Evolutionary conservation across 2,329 filamentous ascomycete species (phyloP), one percentile per base, ranked within the genome.

Genomic region (Cercospora sesami): DNA sequence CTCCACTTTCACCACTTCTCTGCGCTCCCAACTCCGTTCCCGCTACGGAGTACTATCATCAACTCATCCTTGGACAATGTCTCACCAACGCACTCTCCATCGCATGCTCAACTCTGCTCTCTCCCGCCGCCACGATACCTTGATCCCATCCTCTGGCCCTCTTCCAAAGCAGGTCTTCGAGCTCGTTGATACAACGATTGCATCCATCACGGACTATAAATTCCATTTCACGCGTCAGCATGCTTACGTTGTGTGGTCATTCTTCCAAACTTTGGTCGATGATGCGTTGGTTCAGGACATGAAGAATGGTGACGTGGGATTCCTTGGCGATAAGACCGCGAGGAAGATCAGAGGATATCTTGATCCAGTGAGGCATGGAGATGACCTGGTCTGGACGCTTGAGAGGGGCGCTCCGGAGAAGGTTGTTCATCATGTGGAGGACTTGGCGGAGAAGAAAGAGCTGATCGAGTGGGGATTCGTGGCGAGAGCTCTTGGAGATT

Each of bases 11-110:
- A 66, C 69, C 8, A 63, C 69, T 12, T 59, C 68, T 16, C 72
- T 75, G 5, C 75, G 75, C 69, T 68, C 74, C 28, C 68, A 72
- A 23, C 57, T 78, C 42, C 77, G 78, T 31, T 69, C 71, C 21
- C 77, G 77, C 31, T 79, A 79, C 66, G 77, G 78, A 63, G 75
- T 79, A 30, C 71, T 79, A 12, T 68, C 72, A 9, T 66, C 73
- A 8, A 39, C 62, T 1, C 74, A 75, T 55, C 78, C 78, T 1
- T 79, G 78, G 76, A 78, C 76, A 6, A 73, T 79, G 68, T 61
- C 69, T 10, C 78, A 79, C 67, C 77, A 78, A 68, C 77, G 78
- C 28, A 79, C 78, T 2, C 69, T 79, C 6, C 78, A 79, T 63
- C 76, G 78, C 39, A 76, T 79, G 73, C 74, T 76, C 59, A 78